phyloP scores from a whole-genome alignment of 2,329 filamentous ascomycete genomes.

The Pyricularia pennisetigena region DNA sequence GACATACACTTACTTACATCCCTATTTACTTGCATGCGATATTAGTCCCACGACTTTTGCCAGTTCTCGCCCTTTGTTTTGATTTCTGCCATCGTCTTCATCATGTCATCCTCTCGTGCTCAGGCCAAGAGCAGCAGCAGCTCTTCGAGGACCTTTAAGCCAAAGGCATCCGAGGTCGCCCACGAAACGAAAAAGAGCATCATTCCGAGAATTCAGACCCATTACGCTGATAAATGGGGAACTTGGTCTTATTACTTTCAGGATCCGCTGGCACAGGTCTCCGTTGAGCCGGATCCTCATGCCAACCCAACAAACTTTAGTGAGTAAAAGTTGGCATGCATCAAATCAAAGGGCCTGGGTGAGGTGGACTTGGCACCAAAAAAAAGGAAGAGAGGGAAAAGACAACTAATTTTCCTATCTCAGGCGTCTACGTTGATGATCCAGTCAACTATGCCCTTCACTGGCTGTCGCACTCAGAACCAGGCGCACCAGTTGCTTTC shows the following conservation, averaged over 20 bases:
- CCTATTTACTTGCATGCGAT: not conserved
- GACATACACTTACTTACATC: not conserved
- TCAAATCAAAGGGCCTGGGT: not conserved
- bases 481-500: conserved; percentile 44
- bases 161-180: conserved; percentile 60
- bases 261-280: conserved; percentile 37
- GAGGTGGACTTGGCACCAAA: not conserved
- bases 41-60: not conserved
- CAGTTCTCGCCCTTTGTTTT: not conserved
- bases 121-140: conserved; percentile 11
- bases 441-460: conserved; percentile 50
- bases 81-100: not conserved
- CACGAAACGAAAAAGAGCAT: conserved; percentile 63
- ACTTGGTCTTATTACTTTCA: conserved; percentile 50
- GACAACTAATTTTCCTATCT: not conserved
- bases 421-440: conserved; percentile 44
- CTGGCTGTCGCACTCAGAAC: conserved; percentile 32
- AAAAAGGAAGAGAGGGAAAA: not conserved
- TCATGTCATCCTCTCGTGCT: not conserved
- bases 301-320: conserved; percentile 26
- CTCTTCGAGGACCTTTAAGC: conserved; percentile 33
- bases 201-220: conserved; percentile 52
- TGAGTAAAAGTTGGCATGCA: conserved; percentile 9
- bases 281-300: conserved; percentile 11
- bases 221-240: conserved; percentile 44